Evolutionary conservation across 345 rosid genomes (phyloP).

Genomic region (Citrus cavaleriei): DNA sequence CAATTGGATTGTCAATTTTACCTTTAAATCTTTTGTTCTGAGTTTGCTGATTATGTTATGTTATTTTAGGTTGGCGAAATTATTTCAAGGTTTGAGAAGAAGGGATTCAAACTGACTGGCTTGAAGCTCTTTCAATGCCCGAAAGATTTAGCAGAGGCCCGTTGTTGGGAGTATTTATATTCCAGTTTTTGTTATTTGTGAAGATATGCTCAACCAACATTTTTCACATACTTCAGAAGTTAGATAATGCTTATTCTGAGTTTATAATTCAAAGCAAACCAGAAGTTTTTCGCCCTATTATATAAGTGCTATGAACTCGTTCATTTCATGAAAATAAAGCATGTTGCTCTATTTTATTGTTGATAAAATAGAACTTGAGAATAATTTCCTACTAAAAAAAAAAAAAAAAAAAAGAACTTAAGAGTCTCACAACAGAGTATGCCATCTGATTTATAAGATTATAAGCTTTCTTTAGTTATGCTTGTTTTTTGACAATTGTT

Average conservation of each 20-base stretch:
- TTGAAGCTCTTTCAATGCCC: conserved; percentile 89
- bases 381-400: too few relatives aligned
- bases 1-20: not conserved
- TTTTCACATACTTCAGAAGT: not conserved
- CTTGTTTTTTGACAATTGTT: not conserved
- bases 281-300: not conserved
- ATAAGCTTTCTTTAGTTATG: not conserved
- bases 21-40: conserved; percentile 1
- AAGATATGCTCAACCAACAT: not conserved
- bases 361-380: not conserved
- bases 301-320: not conserved
- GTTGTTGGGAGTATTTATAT: not conserved
- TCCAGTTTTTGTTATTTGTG: not conserved
- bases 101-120: conserved; percentile 81
- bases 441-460: not conserved
- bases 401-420: too few relatives aligned
- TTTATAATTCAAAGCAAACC: not conserved
- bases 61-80: conserved; percentile 85
- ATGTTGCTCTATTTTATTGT: not conserved
- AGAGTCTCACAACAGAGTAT: too few relatives aligned
- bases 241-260: not conserved
- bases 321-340: not conserved
- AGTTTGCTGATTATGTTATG: not conserved
- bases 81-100: conserved; percentile 91
- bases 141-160: conserved; percentile 84